Evolutionary conservation across 306 rosid genomes (phyloP).

Genomic region (Cercis canadensis): DNA sequence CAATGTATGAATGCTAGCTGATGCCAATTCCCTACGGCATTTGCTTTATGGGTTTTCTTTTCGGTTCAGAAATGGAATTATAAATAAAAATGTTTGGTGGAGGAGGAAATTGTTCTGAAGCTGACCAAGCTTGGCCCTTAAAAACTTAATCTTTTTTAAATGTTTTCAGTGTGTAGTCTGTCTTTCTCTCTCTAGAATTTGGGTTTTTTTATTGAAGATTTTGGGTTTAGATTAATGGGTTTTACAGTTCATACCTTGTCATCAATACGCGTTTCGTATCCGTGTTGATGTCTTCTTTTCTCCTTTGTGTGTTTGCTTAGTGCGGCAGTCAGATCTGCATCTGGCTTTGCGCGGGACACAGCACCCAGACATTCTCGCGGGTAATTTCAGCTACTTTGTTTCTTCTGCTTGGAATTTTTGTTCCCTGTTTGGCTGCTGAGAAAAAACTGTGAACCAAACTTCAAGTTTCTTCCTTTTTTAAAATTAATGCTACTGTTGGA

Average conservation of each 20-base stretch:
- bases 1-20: slow-evolving; percentile 29
- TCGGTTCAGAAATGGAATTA: slow-evolving; percentile 34
- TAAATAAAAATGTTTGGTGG: slow-evolving; percentile 43
- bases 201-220: slow-evolving; percentile 39
- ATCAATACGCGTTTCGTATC: slow-evolving; percentile 73
- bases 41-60: slow-evolving; percentile 37
- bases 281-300: slow-evolving; percentile 45
- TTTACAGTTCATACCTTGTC: slow-evolving; percentile 86
- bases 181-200: slow-evolving; percentile 36
- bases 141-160: slow-evolving; percentile 8
- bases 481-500: background rate
- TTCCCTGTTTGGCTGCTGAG: slow-evolving; percentile 47
- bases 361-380: slow-evolving; percentile 58
- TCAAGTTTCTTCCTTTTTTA: slow-evolving; percentile 15
- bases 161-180: slow-evolving; percentile 20
- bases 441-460: slow-evolving; percentile 29
- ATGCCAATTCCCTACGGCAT: slow-evolving; percentile 47
- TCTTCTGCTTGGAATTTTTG: slow-evolving; percentile 51
- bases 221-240: slow-evolving; percentile 59
- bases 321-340: slow-evolving; percentile 65
- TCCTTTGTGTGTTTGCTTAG: slow-evolving; percentile 51
- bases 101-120: slow-evolving; percentile 52
- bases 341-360: slow-evolving; percentile 45
- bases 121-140: slow-evolving; percentile 45
- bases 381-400: slow-evolving; percentile 51